Evolutionary conservation across 106 monocot species (phyloP).

Genomic region (Cymbidium sinense): DNA sequence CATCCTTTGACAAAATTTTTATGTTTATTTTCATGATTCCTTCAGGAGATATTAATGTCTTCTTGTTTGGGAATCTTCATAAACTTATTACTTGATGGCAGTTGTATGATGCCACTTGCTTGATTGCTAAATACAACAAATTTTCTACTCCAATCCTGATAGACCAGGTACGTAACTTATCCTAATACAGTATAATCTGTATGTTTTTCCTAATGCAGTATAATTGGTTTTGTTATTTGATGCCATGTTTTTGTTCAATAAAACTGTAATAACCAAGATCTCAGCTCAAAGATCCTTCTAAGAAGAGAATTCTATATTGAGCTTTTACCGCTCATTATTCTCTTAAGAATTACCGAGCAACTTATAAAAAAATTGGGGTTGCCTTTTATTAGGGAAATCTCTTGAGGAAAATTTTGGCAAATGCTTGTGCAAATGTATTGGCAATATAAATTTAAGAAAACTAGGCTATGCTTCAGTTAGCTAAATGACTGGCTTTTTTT

Average conservation of each 20-base stretch:
- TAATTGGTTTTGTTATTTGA: neutral
- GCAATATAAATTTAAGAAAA: neutral
- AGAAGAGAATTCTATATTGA: neutral
- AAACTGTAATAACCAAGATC: neutral
- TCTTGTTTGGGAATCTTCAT: neutral
- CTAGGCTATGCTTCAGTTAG: neutral
- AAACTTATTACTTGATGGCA: constrained; percentile 17
- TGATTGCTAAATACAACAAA: constrained; percentile 47
- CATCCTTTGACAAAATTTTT: neutral
- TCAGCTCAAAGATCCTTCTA: neutral
- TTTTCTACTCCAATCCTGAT: constrained; percentile 73
- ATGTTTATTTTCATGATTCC: neutral
- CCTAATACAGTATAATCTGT: neutral
- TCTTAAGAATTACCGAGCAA: neutral
- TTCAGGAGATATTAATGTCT: neutral
- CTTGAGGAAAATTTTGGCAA: neutral
- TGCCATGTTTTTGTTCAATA: neutral
- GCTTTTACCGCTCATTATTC: neutral
- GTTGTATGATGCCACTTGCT: constrained; percentile 92
- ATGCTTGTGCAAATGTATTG: neutral
- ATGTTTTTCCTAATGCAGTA: neutral
- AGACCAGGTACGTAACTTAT: constrained; percentile 58
- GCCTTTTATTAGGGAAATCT: neutral
- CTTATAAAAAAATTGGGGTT: neutral
- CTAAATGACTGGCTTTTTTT: neutral